Base-by-base conservation (phyloP, 495 filamentous ascomycete species). In the Aspergillus ellipticus region DNA sequence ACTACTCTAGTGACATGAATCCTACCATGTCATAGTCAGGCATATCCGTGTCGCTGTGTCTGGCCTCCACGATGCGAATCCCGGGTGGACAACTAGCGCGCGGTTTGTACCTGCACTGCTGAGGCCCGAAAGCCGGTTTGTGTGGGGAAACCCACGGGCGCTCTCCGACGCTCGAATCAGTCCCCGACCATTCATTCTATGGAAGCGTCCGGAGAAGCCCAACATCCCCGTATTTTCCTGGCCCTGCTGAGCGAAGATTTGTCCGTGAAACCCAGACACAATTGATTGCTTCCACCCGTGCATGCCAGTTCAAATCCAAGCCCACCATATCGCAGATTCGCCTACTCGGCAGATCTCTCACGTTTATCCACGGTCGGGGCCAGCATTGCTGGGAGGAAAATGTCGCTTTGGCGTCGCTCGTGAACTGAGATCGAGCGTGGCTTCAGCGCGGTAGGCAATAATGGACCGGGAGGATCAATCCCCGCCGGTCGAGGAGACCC, bases 401-500 rank as follows among this genome's bases (percentile, higher is more conserved):
- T 60, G 55, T 16, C 20, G 21, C n/a, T 54, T 46, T 49, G 13
- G 35, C 16, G 16, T 45, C 45, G 15, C 9, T 20, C 31, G 13
- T n/a, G 16, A 52, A 47, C 46, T 48, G 33, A 45, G 5, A 26
- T 33, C 16, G 22, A 50, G 42, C 46, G 51, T 48, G 16, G 28
- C n/a, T 52, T 41, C 39, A 10, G 17, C 17, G 28, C 29, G 48
- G n/a, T 7, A 31, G 16, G 47, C 42, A 33, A 24, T 29, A 26
- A 59, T 54, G 42, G 55, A 63, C 11, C 51, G 49, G 37, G 60
- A 59, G 10, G 64, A 63, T 22, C 55, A 57, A 49, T 51, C 58
- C 20, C 28, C 54, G 31, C 58, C 42, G 28, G 21, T 58, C 53
- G 57, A 58, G 45, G 60, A 21, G 9, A 55, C 59, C 19, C 49